phyloP scores from a whole-genome alignment of 768 basidiomycete species.

The Naganishia randhawae region DNA sequence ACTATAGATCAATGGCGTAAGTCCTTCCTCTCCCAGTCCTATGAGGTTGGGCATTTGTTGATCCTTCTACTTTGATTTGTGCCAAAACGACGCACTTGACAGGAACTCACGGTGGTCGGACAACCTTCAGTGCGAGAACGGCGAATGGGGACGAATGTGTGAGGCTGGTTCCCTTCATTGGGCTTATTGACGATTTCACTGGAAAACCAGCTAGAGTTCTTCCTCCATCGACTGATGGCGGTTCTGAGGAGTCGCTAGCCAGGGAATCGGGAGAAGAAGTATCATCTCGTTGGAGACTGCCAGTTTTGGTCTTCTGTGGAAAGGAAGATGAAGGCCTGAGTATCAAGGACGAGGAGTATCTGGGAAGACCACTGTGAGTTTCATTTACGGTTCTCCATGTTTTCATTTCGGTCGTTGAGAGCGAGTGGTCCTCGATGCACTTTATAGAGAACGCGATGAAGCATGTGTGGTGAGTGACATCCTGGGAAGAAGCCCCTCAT shows the following conservation, averaged over 20 bases:
- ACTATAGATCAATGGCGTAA: conserved; percentile 15
- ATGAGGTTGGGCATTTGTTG: too few species aligned
- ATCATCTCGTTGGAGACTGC: conserved; percentile 5
- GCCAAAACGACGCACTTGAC: background rate
- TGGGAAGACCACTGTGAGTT: conserved; percentile 4
- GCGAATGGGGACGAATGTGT: background rate
- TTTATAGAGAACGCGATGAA: background rate
- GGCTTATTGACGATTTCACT: background rate
- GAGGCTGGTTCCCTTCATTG: background rate
- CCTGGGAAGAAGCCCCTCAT: too few species aligned
- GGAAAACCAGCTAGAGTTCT: background rate
- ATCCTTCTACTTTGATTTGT: too few species aligned
- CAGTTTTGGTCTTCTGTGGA: conserved; percentile 11
- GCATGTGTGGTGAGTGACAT: background rate
- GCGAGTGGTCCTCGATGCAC: background rate
- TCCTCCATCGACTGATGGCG: too few species aligned
- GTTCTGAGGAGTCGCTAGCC: background rate
- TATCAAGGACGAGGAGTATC: background rate
- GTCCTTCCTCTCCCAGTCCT: background rate
- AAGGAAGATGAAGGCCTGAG: background rate
- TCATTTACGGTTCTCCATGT: too few species aligned
- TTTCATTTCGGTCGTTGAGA: background rate
- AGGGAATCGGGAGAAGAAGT: background rate
- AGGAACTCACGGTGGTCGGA: conserved; percentile 2
- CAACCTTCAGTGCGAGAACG: conserved; percentile 15